These are phyloP conservation scores for Candida xyloterini DNA, from an alignment of 805 yeast genomes.

Conservation along the genomic window DNA sequence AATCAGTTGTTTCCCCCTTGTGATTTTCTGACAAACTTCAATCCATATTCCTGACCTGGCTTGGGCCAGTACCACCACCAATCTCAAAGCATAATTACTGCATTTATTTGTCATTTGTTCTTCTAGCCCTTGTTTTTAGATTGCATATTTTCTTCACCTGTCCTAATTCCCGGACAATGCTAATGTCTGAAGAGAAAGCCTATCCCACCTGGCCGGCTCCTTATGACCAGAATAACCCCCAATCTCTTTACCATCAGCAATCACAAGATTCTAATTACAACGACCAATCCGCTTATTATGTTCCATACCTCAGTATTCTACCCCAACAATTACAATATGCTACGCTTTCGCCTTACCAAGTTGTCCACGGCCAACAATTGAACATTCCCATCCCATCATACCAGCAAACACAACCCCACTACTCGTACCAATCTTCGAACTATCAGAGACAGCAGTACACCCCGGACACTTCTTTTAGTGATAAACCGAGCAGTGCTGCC, in stretches of 20 bases:
- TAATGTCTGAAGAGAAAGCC: slow-evolving; percentile 17
- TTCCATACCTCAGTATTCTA: slow-evolving; percentile 1
- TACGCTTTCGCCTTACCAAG: slow-evolving; percentile 8
- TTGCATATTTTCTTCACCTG: not conserved
- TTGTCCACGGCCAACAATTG: slow-evolving; percentile 1
- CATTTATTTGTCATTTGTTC: slow-evolving; percentile 3
- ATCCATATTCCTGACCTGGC: not conserved
- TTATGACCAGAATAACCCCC: slow-evolving; percentile 9
- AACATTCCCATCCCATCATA: not conserved
- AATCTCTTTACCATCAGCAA: slow-evolving; percentile 8
- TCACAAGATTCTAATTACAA: slow-evolving; percentile 2
- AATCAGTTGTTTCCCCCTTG: not conserved
- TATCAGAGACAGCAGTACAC: slow-evolving; percentile 7
- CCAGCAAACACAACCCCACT: slow-evolving; percentile 6
- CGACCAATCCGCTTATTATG: slow-evolving; percentile 6
- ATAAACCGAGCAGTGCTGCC: slow-evolving; percentile 5
- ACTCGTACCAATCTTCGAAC: slow-evolving; percentile 5
- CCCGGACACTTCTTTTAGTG: slow-evolving; percentile 8
- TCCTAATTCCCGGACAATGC: slow-evolving; percentile 19
- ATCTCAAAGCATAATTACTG: not conserved
- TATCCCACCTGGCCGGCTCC: slow-evolving; percentile 16
- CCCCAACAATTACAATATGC: slow-evolving; percentile 8
- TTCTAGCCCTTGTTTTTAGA: slow-evolving; percentile 2
- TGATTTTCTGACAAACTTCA: not conserved
- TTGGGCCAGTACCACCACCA: not conserved